Percentiles rank a stretch among this genome's conserved stretches.
phyloP scores from a whole-genome alignment of 2,329 filamentous ascomycete genomes.

The Graphilbum fragrans region DNA sequence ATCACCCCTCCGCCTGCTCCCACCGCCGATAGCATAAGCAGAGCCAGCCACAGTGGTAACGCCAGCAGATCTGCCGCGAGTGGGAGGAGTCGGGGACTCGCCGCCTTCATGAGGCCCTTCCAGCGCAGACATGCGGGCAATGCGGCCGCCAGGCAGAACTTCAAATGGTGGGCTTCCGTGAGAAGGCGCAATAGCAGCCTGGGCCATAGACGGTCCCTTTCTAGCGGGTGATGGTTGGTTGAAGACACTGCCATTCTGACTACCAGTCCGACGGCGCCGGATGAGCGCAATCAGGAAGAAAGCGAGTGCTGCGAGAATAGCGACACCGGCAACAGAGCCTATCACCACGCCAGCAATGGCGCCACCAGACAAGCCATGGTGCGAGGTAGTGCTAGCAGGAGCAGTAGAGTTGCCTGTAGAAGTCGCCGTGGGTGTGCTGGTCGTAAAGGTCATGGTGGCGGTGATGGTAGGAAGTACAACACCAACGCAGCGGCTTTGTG shows the following conservation, averaged over 20 bases:
- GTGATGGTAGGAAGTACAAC: constrained; percentile 70
- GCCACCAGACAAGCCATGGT: constrained; percentile 56
- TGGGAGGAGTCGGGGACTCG: constrained; percentile 44
- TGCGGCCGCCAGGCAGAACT: constrained; percentile 73
- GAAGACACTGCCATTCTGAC: constrained; percentile 62
- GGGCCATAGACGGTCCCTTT: constrained; percentile 30
- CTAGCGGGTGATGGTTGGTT: constrained; percentile 78
- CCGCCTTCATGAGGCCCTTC: constrained; percentile 53
- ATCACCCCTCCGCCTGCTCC: constrained; percentile 32
- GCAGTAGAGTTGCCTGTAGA: constrained; percentile 23
- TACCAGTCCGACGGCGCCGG: constrained; percentile 39
- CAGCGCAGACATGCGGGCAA: constrained; percentile 90
- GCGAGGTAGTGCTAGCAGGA: constrained; percentile 15
- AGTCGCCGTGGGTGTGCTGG: constrained; percentile 30
- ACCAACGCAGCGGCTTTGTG: constrained; percentile 58
- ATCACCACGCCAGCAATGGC: constrained; percentile 85
- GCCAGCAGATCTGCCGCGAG: constrained; percentile 24
- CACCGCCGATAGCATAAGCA: constrained; percentile 30
- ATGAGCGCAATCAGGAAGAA: constrained; percentile 50
- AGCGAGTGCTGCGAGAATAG: constrained; percentile 55
- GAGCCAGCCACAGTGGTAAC: constrained; percentile 27
- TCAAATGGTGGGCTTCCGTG: constrained; percentile 35
- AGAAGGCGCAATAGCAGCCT: constrained; percentile 13
- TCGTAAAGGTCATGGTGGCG: constrained; percentile 52
- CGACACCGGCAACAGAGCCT: constrained; percentile 60